These are phyloP conservation scores for Chytriomyces sp. DNA, from an alignment of 192 early-diverging fungal species.

Conservation along the genomic window DNA sequence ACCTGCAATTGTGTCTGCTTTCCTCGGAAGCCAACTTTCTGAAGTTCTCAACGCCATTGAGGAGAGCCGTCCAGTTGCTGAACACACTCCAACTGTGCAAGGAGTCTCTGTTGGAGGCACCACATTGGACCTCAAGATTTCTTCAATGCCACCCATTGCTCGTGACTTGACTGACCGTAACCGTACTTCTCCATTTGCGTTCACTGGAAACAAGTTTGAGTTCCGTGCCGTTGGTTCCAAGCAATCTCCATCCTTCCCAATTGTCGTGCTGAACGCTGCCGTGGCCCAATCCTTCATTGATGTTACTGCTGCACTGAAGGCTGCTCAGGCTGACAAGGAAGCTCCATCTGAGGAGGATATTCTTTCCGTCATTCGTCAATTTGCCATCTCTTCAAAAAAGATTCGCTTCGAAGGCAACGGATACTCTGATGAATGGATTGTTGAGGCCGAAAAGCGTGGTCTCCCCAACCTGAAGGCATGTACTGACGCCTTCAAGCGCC, in stretches of 20 bases:
- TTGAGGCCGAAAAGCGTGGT: slow-evolving; percentile 92
- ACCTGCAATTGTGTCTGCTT: slow-evolving; percentile 93
- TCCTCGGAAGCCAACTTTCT: slow-evolving; percentile 93
- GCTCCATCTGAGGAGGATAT: slow-evolving; percentile 85
- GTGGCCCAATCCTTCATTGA: slow-evolving; percentile 81
- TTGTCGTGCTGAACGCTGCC: slow-evolving; percentile 89
- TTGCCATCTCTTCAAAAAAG: slow-evolving; percentile 76
- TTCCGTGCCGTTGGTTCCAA: slow-evolving; percentile 97
- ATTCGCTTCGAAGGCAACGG: slow-evolving; percentile 98
- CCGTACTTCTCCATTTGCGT: slow-evolving; percentile 98
- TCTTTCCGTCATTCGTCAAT: slow-evolving; percentile 83
- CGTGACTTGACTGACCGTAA: slow-evolving; percentile 99
- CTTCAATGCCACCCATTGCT: slow-evolving; percentile 86
- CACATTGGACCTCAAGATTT: slow-evolving; percentile 91
- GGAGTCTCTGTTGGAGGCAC: slow-evolving; percentile 80
- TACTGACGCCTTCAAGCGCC: slow-evolving; percentile 86
- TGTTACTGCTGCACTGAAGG: slow-evolving; percentile 72
- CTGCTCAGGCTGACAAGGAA: slow-evolving; percentile 81
- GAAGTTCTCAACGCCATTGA: slow-evolving; percentile 93
- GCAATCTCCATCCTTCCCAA: slow-evolving; percentile 96
- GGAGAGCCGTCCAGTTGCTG: slow-evolving; percentile 81
- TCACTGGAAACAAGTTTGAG: slow-evolving; percentile 99
- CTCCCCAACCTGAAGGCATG: slow-evolving; percentile 92
- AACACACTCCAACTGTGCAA: slow-evolving; percentile 64
- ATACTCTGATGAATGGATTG: slow-evolving; percentile 93